Base-by-base conservation (phyloP, 164 flowering plant species). In the Aristolochia contorta region DNA sequence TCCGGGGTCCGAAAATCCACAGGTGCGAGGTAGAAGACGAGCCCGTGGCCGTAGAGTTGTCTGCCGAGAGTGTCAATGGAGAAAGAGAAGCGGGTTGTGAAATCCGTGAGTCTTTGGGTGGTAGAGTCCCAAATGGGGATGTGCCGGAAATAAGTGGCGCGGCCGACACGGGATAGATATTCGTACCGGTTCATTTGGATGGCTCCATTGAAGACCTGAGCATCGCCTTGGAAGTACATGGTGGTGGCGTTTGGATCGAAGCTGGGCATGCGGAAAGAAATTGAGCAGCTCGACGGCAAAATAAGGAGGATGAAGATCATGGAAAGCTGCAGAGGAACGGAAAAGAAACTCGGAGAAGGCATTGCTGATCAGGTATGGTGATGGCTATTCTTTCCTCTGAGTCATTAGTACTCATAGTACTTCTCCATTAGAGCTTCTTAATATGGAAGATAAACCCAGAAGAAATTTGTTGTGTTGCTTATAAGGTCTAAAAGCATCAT, bases 1-100 rank as follows among this genome's bases (percentile, higher is more conserved):
- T 54, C 66, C 0, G 84, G 84, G 56, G 74, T 68, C 5, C 57
- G 41, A 1, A 46, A 60, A 7, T 52, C 54, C 1, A 6, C 20
- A 0, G 80, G 78, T 4, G 84, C 82, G 1, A 83, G 65, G 64
- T 79, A 83, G 68, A 83, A 83, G 18, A 74, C 72, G 0, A 82
- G 46, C 20, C 85, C 89, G 58, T 79, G 79, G 15, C 75, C 82
- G 21, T 48, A 67, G 3, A 0, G 0, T 6, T 63, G 2, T 0
- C 2, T 12, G 15, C 30, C 16, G 0, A 27, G 32, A 4, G 74
- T 64, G 19, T 66, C 60, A 1, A 85, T 72, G 41, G 49, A 53
- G 54, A 82, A 79, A 10, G 81, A 56, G 73, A 85, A 83, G 37
- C 67, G 66, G 41, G 86, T 76, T 1, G 64, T 43, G 67, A 85